phyloP scores from a whole-genome alignment of 2,329 filamentous ascomycete genomes.

The Xylaria sp. region DNA sequence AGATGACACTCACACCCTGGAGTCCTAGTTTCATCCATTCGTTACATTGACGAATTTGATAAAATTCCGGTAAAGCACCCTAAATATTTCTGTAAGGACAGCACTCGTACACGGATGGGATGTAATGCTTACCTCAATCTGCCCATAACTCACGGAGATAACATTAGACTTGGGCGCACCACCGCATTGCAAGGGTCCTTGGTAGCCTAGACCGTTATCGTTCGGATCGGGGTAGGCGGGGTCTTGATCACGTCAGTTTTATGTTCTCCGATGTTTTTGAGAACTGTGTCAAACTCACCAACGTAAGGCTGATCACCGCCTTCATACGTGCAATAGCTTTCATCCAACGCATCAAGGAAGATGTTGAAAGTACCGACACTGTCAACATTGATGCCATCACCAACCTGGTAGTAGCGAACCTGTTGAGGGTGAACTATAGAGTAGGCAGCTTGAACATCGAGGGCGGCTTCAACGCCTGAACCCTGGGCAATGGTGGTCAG shows the following conservation, averaged over 20 bases:
- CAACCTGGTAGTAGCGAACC: conserved; percentile 38
- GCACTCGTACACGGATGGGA: neutral
- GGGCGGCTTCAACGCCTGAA: conserved; percentile 37
- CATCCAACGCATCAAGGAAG: conserved; percentile 55
- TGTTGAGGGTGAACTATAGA: conserved; percentile 36
- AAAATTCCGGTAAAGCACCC: conserved; percentile 45
- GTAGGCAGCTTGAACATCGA: conserved; percentile 37
- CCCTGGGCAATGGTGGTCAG: conserved; percentile 32
- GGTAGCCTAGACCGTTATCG: conserved; percentile 50
- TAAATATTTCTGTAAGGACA: conserved; percentile 1
- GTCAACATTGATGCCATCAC: conserved; percentile 38
- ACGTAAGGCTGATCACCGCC: conserved; percentile 51
- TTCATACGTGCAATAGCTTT: conserved; percentile 56
- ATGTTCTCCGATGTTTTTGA: neutral
- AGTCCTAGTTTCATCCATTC: conserved; percentile 68
- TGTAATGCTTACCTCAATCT: conserved; percentile 55
- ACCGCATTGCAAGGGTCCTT: conserved; percentile 39
- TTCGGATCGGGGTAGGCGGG: conserved; percentile 47
- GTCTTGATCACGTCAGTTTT: conserved; percentile 28
- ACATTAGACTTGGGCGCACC: conserved; percentile 58
- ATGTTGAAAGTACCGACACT: conserved; percentile 41
- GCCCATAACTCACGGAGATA: conserved; percentile 64
- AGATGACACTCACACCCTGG: conserved; percentile 58
- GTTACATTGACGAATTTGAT: conserved; percentile 62
- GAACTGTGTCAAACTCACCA: conserved; percentile 23